phyloP scores from a whole-genome alignment of 352 stramenopile species.

The Pythium biforme region DNA sequence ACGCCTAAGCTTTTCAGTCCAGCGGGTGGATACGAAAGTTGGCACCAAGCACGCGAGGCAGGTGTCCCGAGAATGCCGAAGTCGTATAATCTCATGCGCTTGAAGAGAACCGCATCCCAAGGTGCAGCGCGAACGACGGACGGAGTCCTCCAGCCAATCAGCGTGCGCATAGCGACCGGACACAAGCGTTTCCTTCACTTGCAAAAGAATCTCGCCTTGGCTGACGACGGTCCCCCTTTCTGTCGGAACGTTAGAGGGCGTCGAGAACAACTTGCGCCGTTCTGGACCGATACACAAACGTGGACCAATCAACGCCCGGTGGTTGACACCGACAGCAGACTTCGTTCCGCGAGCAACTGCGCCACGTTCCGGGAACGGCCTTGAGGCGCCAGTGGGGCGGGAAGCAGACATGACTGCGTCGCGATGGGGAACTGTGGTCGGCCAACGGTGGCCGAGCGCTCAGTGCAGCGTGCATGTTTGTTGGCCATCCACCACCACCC shows the following conservation, averaged over 20 bases:
- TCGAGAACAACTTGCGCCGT: neutral
- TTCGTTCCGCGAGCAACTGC: conserved; percentile 11
- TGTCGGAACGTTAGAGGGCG: conserved; percentile 1
- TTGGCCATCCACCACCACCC: neutral
- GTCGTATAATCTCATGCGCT: neutral
- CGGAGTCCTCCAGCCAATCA: neutral
- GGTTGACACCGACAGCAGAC: neutral
- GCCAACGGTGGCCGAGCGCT: no score
- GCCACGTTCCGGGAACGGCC: conserved; percentile 8
- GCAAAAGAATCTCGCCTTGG: neutral
- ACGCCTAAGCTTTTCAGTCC: neutral
- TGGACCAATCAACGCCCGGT: conserved; percentile 3
- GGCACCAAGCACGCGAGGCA: neutral
- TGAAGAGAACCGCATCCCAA: neutral
- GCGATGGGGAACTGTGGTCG: neutral
- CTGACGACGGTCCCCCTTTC: neutral
- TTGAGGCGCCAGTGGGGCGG: no score
- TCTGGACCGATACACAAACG: conserved; percentile 4
- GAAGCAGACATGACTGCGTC: conserved; percentile 11
- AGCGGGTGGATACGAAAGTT: neutral
- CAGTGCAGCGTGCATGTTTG: neutral
- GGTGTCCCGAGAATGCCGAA: neutral
- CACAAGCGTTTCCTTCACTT: conserved; percentile 4
- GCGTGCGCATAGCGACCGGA: neutral
- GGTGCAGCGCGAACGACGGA: neutral